Base-by-base conservation (phyloP, 345 rosid species). In the Cochlearia excelsa region DNA sequence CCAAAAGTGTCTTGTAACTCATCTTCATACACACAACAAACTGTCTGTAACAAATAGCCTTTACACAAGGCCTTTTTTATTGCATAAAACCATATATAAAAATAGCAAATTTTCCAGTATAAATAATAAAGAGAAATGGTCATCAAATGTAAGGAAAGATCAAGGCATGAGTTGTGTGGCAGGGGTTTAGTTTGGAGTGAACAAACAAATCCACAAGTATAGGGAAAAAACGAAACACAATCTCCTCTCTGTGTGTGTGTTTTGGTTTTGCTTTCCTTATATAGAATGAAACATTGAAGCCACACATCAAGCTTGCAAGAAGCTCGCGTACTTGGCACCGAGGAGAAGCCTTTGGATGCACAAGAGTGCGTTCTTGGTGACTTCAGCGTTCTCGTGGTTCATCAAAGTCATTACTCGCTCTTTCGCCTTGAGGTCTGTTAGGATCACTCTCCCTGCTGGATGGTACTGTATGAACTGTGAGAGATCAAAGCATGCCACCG, bases 261-360 rank as follows among this genome's bases (percentile, higher is more conserved):
- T 55, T 42, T 42, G 61, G 51, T 62, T 48, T 61, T 46, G 51
- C 62, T 29, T 61, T 61, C 56, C 61, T 30, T 59, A 41, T 31
- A 53, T 30, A 38, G 56, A 31, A 68, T 58, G 56, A 60, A 53
- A 48, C 62, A 62, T 43, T 41, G 5, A 39, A 44, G 47, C n/a
- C 54, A 33, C 49, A 61, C 33, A 61, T 82, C 76, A 92, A 28
- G 50, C 87, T 87, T 92, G 97, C 84, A 92, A 81, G 75, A 92
- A 92, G 85, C 98, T 88, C 2, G 98, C 98, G 49, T 92, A 92
- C 80, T 88, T 88, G 44, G 93, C 88, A 4, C 96, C 92, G 0
- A 88, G 75, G 81, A 87, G 87, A 55, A 87, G 95, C 87, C 95
- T 85, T 59, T 85, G 95, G 56, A 87, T 79, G 57, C 95, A 85